Conservation (phyloP, 2,329 filamentous ascomycete species). For the Myriosclerotinia curreyana region DNA sequence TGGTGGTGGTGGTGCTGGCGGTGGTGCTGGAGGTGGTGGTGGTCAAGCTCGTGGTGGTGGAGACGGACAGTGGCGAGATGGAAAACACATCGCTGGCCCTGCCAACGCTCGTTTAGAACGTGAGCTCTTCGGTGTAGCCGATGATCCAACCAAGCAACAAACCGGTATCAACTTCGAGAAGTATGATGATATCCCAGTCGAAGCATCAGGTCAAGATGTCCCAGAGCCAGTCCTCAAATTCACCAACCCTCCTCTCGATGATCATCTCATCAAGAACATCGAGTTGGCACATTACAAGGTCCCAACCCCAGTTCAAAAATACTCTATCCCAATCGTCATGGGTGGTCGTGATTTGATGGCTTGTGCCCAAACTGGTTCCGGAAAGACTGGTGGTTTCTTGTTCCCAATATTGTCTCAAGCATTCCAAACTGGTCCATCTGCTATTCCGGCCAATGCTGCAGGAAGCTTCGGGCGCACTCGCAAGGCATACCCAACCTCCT, state of each 20-base stretch:
- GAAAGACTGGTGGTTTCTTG: conserved; percentile 99
- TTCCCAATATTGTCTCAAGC: conserved; percentile 99
- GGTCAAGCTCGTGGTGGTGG: conserved; percentile 70
- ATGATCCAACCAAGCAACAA: conserved; percentile 92
- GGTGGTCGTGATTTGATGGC: conserved; percentile 97
- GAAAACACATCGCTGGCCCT: conserved; percentile 91
- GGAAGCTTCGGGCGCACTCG: conserved; percentile 86
- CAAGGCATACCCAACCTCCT: conserved; percentile 94
- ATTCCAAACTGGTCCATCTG: conserved; percentile 81
- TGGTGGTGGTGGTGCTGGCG: background rate
- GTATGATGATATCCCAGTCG: conserved; percentile 98
- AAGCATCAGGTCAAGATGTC: conserved; percentile 90
- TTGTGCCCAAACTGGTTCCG: conserved; percentile 98
- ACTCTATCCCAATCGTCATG: conserved; percentile 99
- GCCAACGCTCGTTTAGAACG: conserved; percentile 87
- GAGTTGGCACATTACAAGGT: conserved; percentile 91
- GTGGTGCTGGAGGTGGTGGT: conserved; percentile 41
- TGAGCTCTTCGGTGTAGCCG: conserved; percentile 86
- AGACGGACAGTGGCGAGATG: conserved; percentile 94
- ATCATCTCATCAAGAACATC: conserved; percentile 91
- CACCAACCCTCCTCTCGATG: conserved; percentile 91
- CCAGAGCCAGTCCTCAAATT: conserved; percentile 89
- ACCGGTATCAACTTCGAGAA: conserved; percentile 99
- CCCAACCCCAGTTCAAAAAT: conserved; percentile 97
- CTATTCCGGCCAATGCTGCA: conserved; percentile 59